Evolutionary conservation across 495 filamentous ascomycete species (phyloP), one percentile per base, ranked within the genome.

Genomic region (Neurospora terricola): DNA sequence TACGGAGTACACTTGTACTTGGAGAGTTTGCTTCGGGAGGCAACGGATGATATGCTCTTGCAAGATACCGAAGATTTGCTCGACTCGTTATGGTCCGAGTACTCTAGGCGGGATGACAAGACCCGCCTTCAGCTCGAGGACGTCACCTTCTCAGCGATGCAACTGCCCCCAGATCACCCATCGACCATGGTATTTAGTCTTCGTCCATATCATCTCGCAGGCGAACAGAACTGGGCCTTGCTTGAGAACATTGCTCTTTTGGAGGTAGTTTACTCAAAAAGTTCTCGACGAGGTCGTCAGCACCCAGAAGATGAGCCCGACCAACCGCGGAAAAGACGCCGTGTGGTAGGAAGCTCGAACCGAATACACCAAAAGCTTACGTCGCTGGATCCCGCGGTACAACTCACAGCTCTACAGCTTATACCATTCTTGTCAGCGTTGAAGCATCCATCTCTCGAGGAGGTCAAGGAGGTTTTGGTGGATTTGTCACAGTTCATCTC

Each of bases 61-160:
- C 75, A 78, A 10, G 77, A 82, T 27, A 75, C 82, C 10, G 82
- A 91, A 75, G 86, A 85, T 12, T 80, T 96, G 27, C 73, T 87
- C 54, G 87, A 91, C 68, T 84, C 86, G 23, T 77, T 97, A 34
- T 88, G 89, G 79, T 85, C 83, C 8, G 94, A 97, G 74, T 96
- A 96, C 80, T 86, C 86, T 37, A 88, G 81, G 73, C 88, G 94
- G 74, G 82, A 89, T 36, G 90, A 91, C 68, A 90, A 90, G 71
- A 89, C 92, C 34, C 85, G 90, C n/a, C 81, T 96, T 18, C 91
- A 94, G 73, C 82, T 93, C 23, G 92, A 94, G 74, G 93, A 97
- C 73, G 77, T 92, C 23, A 80, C 86, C 14, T 92, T 94, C 80
- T 73, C 81, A 76, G 77, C 82, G 73, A 77, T 81, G 69, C 70